Evolutionary conservation across 2,329 filamentous ascomycete genomes (phyloP), one percentile per base, ranked within the genome.

Genomic region (Talaromyces piceae): DNA sequence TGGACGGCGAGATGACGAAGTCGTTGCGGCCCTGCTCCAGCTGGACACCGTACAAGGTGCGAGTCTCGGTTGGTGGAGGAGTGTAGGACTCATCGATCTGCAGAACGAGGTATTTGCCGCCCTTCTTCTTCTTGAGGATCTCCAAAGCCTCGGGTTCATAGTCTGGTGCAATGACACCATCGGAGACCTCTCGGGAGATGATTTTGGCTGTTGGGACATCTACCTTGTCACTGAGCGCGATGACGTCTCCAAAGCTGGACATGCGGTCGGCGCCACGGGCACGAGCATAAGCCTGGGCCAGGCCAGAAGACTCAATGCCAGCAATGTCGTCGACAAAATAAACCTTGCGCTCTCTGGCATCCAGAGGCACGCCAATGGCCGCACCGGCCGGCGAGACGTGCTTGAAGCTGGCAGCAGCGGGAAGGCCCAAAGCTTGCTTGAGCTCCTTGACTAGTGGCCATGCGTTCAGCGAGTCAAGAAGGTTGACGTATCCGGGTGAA

Each of bases 401-500:
- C 82, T 96, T 98, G 84, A 98, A 98, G 69, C 89, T 95, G 57
- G 93, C 91, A 26, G 93, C 93, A 49, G 93, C 93, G 28, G 93
- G 88, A 69, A 86, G 84, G 60, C 86, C 85, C 20, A 97, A 83
- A 20, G 91, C 89, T 61, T 86, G 77, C 77, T 90, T 94, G 63
- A 98, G 81, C 76, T 98, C 93, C 78, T 95, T 95, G 52, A 98
- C 93, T 54, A 98, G 76, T 5, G 89, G 88, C 93, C 93, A 98
- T 61, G 90, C 89, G 72, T 98, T 98, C 61, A 98, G 81, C 47
- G 89, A 88, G 72, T 98, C 93, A 45, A 98, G 82, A 46, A 98
- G 80, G 76, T 98, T 98, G 77, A 98, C 93, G 73, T 96, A 98
- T 49, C 93, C 93, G 6, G 93, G 93, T 7, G 90, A 81, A 49